Base-by-base conservation (phyloP, 73 alveolate genomes). In the Paramecium primaurelia region DNA sequence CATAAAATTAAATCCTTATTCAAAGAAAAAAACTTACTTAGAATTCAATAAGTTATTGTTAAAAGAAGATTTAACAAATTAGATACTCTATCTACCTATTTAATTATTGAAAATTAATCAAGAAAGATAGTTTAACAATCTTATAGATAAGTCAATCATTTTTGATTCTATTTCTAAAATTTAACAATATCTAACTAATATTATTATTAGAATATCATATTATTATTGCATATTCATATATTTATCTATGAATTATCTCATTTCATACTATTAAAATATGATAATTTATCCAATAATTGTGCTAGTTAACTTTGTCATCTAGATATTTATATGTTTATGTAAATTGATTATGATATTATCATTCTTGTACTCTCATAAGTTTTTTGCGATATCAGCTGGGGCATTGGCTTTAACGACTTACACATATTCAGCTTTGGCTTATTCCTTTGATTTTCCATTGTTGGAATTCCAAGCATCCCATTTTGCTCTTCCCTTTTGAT, bases 391-490 rank as follows among this genome's bases (percentile, higher is more conserved):
- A 7, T 75, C 95, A 37, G 93, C 86, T 26, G 97, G 98, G 54
- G 95, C 93, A 58, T 94, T 89, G 54, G 93, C 69, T 54, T 89
- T 60, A 73, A 95, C 98, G 26, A 93, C 91, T 10, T 88, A 96
- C 45, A 97, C 96, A 93, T 97, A 97, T 86, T 92, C 95, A 30
- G 75, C 85, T 96, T 91, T 93, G 64, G 99, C 99, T 14, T 93
- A 97, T 40, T 96, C 98, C 88, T 93, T 37, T 22, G 95, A 54
- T 71, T 89, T 92, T 59, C 98, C 99, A 54, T 96, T 96, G 77
- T 84, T 93, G 16, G 95, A 95, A 60, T 93, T 97, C 99, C 99
- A 97, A 6, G 99, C 98, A 42, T 97, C 99, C 99, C 99, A 97
- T 86, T 97, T 97, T 58, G 97, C 96, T 92, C 95, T 97, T 32